Evolutionary conservation across 2,329 filamentous ascomycete species (phyloP).

Genomic region (Aureobasidium sp.): DNA sequence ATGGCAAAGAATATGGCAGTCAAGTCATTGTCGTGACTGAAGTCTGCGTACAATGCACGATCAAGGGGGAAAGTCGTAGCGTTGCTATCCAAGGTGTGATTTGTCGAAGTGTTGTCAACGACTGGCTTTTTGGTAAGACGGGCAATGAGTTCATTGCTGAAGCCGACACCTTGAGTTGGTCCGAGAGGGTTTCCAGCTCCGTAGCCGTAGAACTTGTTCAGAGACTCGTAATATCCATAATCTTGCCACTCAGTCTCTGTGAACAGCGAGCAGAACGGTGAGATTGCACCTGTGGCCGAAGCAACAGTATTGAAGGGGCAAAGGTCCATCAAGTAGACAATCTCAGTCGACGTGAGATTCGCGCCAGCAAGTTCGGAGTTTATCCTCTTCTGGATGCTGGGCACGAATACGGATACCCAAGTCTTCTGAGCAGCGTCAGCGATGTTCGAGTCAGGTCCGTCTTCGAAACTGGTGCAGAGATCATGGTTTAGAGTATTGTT

Average conservation of each 20-base stretch:
- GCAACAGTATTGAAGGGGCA: slow-evolving; percentile 81
- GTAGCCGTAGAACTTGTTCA: slow-evolving; percentile 81
- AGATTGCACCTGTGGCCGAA: slow-evolving; percentile 45
- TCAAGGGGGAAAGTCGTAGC: slow-evolving; percentile 64
- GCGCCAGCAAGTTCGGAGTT: slow-evolving; percentile 60
- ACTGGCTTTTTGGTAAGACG: slow-evolving; percentile 64
- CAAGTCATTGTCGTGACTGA: slow-evolving; percentile 88
- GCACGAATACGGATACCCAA: slow-evolving; percentile 58
- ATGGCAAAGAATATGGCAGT: slow-evolving; percentile 65
- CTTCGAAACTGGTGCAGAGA: slow-evolving; percentile 62
- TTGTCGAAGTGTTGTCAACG: slow-evolving; percentile 64
- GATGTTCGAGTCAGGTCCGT: slow-evolving; percentile 42
- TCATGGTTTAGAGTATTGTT: slow-evolving; percentile 81
- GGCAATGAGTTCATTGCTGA: slow-evolving; percentile 77
- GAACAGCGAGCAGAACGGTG: slow-evolving; percentile 71
- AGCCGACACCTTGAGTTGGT: slow-evolving; percentile 79
- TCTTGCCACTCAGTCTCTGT: slow-evolving; percentile 59
- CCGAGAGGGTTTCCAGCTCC: slow-evolving; percentile 69
- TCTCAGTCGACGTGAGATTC: slow-evolving; percentile 53
- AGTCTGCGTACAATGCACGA: slow-evolving; percentile 69
- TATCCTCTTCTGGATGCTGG: slow-evolving; percentile 58
- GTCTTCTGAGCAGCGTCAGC: slow-evolving; percentile 42
- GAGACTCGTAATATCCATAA: slow-evolving; percentile 72
- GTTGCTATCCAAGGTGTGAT: slow-evolving; percentile 63
- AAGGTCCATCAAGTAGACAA: slow-evolving; percentile 73